Conservation (phyloP, 345 rosid genomes). For the Triadica sebifera region DNA sequence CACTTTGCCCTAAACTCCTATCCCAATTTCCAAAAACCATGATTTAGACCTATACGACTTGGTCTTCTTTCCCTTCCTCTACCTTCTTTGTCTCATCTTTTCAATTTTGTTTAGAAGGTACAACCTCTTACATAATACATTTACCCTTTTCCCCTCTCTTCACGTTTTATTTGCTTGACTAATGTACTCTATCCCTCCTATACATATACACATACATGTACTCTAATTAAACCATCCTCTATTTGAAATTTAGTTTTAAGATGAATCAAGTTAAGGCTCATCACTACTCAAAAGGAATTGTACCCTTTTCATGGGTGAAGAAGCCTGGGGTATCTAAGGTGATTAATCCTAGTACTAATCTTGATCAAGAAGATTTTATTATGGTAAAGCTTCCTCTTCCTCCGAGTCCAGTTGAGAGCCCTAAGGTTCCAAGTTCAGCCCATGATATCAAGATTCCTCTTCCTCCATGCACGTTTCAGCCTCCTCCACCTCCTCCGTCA, state of each 20-base stretch:
- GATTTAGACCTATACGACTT: conserved; percentile 16
- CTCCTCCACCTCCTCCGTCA: conserved; percentile 25
- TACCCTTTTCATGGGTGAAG: conserved; percentile 50
- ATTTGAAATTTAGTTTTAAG: too few relatives aligned
- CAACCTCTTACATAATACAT: neutral
- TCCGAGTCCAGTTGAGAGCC: conserved; percentile 26
- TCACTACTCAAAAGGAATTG: conserved; percentile 4
- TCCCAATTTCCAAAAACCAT: neutral
- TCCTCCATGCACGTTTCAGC: conserved; percentile 42
- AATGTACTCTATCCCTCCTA: neutral
- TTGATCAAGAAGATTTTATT: neutral
- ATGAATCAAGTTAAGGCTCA: conserved; percentile 23
- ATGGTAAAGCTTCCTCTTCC: conserved; percentile 38
- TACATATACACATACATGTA: neutral
- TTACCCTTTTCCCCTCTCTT: neutral
- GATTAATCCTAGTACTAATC: neutral
- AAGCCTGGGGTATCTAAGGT: conserved; percentile 37
- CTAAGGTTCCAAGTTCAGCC: neutral
- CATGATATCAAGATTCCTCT: conserved; percentile 36
- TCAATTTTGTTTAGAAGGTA: conserved; percentile 1
- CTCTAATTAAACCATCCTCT: neutral
- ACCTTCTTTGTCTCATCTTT: neutral
- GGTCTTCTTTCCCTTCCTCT: conserved; percentile 15
- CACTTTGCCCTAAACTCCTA: neutral
- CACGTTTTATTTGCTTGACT: conserved; percentile 19